These are phyloP conservation scores for Nothopassalora personata DNA, from an alignment of 2,329 filamentous ascomycete genomes.

Conservation along the genomic window DNA sequence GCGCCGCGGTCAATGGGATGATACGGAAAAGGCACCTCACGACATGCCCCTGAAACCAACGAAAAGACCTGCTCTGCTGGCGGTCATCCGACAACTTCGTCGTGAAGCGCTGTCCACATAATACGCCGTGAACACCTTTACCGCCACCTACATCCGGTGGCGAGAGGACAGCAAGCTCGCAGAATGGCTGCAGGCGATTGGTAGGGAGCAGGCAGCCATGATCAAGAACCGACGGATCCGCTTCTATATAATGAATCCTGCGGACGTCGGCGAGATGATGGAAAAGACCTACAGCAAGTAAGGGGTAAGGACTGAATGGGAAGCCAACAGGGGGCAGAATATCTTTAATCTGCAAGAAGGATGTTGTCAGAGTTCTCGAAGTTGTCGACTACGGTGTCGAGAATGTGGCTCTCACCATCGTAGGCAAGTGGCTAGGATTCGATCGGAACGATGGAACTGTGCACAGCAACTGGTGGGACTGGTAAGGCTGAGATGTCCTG, in stretches of 20 bases:
- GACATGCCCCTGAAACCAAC: background rate
- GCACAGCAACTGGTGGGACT: no score
- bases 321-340: background rate
- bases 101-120: background rate
- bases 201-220: background rate
- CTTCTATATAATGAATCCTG: background rate
- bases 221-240: background rate
- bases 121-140: conserved; percentile 1
- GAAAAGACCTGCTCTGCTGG: background rate
- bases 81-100: background rate
- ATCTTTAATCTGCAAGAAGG: no score
- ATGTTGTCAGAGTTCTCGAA: background rate
- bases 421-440: no score
- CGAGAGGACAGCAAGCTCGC: background rate
- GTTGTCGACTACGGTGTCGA: no score
- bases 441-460: no score
- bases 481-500: no score
- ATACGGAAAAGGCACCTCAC: background rate
- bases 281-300: background rate
- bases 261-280: background rate
- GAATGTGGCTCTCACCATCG: no score
- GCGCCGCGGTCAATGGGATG: no score
- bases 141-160: no score
- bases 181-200: background rate
- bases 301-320: background rate